Percentiles rank a stretch among this genome's conserved stretches.
These are phyloP conservation scores for Papilionanthe hybrid DNA, from an alignment of 116 monocot species.

Conservation along the genomic window DNA sequence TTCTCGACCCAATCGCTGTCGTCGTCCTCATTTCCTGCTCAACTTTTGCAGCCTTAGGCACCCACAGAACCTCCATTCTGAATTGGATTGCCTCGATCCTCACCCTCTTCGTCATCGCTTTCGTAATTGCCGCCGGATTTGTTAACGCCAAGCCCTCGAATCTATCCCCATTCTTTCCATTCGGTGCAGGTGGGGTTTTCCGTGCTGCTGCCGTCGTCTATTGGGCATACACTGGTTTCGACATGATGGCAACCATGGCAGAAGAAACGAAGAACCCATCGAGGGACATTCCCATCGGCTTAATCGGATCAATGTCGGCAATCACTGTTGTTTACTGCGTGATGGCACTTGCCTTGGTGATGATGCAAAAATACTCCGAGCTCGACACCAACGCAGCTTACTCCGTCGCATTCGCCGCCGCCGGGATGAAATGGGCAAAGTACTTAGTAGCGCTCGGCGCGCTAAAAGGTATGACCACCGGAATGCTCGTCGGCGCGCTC, in stretches of 20 bases:
- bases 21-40: conserved; percentile 15
- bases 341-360: conserved; percentile 40
- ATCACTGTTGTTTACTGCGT: conserved; percentile 26
- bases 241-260: conserved; percentile 38
- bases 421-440: conserved; percentile 68
- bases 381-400: conserved; percentile 57
- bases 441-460: conserved; percentile 66
- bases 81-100: conserved; percentile 20
- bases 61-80: conserved; percentile 15
- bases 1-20: conserved; percentile 36
- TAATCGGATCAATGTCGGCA: conserved; percentile 31
- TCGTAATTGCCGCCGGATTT: conserved; percentile 30
- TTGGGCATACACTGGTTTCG: conserved; percentile 47
- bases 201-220: conserved; percentile 35
- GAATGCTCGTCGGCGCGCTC: conserved; percentile 51
- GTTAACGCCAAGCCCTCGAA: conserved; percentile 21
- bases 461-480: conserved; percentile 71
- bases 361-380: conserved; percentile 50
- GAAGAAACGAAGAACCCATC: conserved; percentile 44
- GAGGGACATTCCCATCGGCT: conserved; percentile 34
- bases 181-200: conserved; percentile 26
- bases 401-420: conserved; percentile 47
- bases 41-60: conserved; percentile 16
- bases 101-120: conserved; percentile 23
- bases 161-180: conserved; percentile 35